Evolutionary conservation across 805 yeast species (phyloP).

Genomic region (Saccharomyces eubayanus): DNA sequence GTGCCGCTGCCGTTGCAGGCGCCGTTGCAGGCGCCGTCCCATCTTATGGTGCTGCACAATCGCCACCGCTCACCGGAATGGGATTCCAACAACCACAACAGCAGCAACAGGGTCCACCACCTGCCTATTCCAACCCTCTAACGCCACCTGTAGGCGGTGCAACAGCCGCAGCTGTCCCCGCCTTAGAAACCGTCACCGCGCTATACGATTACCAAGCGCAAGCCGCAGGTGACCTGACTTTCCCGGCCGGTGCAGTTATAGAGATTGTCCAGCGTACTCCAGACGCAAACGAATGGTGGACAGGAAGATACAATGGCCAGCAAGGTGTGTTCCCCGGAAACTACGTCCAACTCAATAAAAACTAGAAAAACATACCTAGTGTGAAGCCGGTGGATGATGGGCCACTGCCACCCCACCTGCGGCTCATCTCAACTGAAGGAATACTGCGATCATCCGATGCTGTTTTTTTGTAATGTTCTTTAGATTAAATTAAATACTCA

Average conservation of each 20-base stretch:
- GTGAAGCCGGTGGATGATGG: not conserved
- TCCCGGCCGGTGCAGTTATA: conserved; percentile 81
- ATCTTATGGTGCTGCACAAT: conserved; percentile 6
- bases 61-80: conserved; percentile 4
- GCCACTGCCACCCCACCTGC: not conserved
- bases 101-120: conserved; percentile 22
- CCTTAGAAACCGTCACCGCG: conserved; percentile 69
- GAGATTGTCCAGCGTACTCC: conserved; percentile 73
- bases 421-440: not conserved
- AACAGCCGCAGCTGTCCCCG: conserved; percentile 32
- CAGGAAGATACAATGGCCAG: conserved; percentile 75
- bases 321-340: conserved; percentile 95
- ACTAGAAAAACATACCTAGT: not conserved
- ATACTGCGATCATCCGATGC: not conserved
- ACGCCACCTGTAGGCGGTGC: conserved; percentile 31
- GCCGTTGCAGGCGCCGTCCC: conserved; percentile 9
- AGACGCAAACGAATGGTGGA: conserved; percentile 97
- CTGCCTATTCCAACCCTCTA: conserved; percentile 14
- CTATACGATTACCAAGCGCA: conserved; percentile 87
- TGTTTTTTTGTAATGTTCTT: not conserved
- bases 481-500: not conserved
- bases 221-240: conserved; percentile 83
- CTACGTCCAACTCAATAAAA: conserved; percentile 65
- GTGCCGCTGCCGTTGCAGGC: conserved; percentile 6
- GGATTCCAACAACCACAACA: conserved; percentile 13